phyloP scores from a whole-genome alignment of 257 asterid genomes.

The Echium plantagineum region DNA sequence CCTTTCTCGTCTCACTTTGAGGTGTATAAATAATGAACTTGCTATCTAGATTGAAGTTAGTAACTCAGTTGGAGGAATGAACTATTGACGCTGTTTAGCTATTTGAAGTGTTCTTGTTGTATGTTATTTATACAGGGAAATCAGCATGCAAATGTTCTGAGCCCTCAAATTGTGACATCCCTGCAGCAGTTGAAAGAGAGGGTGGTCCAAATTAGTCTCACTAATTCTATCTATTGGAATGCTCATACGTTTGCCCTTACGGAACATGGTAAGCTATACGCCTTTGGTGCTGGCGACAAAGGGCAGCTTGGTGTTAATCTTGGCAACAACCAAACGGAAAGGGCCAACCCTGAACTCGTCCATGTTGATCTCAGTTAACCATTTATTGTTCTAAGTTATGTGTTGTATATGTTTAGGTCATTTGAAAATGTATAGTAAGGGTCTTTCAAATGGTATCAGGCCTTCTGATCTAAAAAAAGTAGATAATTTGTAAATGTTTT shows the following conservation, averaged over 20 bases:
- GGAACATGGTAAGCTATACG: conserved; percentile 74
- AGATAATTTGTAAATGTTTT: conserved; percentile 1
- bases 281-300: conserved; percentile 94
- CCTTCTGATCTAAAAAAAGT: neutral
- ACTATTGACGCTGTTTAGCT: neutral
- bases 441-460: conserved; percentile 22
- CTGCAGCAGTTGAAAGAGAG: conserved; percentile 67
- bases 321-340: conserved; percentile 49
- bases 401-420: conserved; percentile 15
- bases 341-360: conserved; percentile 71
- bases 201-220: conserved; percentile 91
- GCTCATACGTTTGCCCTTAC: conserved; percentile 97
- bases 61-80: neutral
- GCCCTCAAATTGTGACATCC: conserved; percentile 71
- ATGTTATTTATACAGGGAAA: conserved; percentile 34
- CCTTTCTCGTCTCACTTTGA: neutral
- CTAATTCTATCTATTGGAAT: conserved; percentile 88
- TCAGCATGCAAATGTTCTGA: conserved; percentile 50
- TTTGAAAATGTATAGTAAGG: conserved; percentile 28
- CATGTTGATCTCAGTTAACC: conserved; percentile 57
- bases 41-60: neutral
- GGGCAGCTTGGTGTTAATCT: conserved; percentile 94
- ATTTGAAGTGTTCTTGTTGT: neutral
- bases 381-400: conserved; percentile 5
- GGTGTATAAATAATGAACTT: too few relatives aligned